phyloP scores from a whole-genome alignment of 805 yeast genomes.

The Nakazawaea siamensis region DNA sequence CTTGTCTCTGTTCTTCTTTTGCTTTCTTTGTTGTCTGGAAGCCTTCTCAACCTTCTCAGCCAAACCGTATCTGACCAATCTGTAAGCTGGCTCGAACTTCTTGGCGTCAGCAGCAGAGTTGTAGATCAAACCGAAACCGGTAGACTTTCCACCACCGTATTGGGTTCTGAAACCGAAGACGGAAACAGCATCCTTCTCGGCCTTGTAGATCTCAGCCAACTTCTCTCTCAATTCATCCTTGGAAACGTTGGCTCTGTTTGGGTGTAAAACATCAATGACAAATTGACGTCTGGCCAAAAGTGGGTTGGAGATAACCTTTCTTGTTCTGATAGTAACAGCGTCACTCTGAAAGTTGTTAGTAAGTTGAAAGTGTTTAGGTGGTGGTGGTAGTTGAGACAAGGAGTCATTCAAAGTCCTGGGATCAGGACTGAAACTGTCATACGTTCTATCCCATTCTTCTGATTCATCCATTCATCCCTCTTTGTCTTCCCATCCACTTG shows the following conservation, averaged over 20 bases:
- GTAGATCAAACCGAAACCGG: conserved; percentile 99
- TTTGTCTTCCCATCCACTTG: too few relatives aligned
- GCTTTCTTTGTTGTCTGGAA: conserved; percentile 99
- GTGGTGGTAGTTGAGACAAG: too few relatives aligned
- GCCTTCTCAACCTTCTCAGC: conserved; percentile 94
- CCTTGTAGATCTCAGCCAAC: conserved; percentile 54
- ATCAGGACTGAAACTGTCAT: too few relatives aligned
- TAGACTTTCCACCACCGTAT: conserved; percentile 99
- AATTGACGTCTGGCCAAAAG: conserved; percentile 99
- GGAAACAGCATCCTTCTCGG: conserved; percentile 66
- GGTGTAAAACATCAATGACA: conserved; percentile 98
- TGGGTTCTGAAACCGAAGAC: conserved; percentile 99
- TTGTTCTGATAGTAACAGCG: conserved; percentile 99
- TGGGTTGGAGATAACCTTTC: conserved; percentile 99
- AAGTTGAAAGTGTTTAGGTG: too few relatives aligned
- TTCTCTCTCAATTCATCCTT: conserved; percentile 95
- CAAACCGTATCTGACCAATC: conserved; percentile 98
- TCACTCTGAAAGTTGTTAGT: conserved; percentile 58
- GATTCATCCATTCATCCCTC: too few relatives aligned
- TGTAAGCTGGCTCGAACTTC: conserved; percentile 98
- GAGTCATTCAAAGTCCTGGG: too few relatives aligned
- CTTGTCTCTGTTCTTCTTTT: conserved; percentile 99
- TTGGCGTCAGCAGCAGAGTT: conserved; percentile 96
- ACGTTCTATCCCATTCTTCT: too few relatives aligned
- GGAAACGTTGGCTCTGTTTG: conserved; percentile 98